Base-by-base conservation (phyloP, 148 eudicot genomes). In the Rhododendron williamsianum region DNA sequence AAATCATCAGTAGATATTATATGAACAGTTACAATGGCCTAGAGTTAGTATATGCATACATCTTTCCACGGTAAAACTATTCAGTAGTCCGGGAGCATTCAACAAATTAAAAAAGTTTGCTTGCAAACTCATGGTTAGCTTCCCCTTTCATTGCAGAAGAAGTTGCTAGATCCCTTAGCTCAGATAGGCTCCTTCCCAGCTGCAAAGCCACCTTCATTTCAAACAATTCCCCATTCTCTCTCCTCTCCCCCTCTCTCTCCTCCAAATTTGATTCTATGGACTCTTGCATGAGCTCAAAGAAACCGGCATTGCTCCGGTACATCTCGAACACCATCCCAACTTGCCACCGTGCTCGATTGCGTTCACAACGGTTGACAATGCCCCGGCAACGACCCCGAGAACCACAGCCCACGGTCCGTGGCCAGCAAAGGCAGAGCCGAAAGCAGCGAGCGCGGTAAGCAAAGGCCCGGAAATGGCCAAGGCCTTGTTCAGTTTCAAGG, bases 191-290 rank as follows among this genome's bases (percentile, higher is more conserved):
- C 36, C 95, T 89, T 27, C 98, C 94, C 52, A 94, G 87, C 85
- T 89, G 86, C 90, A 94, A 90, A 80, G 92, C 93, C 90, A 93
- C 89, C 78, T 93, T 92, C 89, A 94, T 86, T 87, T 94, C 93
- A 79, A 94, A 86, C 79, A 94, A 83, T 36, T 92, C 93, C 1
- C 93, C 93, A 86, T 91, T 94, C 67, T 94, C 92, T 84, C 89
- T 88, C 73, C 82, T 87, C 85, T 77, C 84, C 36, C 78, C 60
- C 0, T 91, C 90, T 4, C 27, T 63, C 41, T 90, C 91, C 73
- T 83, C 87, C 79, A 91, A 72, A 49, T 86, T 86, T 2, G 82
- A 65, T 77, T 90, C 89, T 27, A 88, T 83, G 11, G 21, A 83
- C 82, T 91, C 93, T 78, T 86, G 87, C 82, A 92, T 27, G 2